Base-by-base conservation (phyloP, 2,329 filamentous ascomycete genomes). In the Pestalotiopsis sp. region DNA sequence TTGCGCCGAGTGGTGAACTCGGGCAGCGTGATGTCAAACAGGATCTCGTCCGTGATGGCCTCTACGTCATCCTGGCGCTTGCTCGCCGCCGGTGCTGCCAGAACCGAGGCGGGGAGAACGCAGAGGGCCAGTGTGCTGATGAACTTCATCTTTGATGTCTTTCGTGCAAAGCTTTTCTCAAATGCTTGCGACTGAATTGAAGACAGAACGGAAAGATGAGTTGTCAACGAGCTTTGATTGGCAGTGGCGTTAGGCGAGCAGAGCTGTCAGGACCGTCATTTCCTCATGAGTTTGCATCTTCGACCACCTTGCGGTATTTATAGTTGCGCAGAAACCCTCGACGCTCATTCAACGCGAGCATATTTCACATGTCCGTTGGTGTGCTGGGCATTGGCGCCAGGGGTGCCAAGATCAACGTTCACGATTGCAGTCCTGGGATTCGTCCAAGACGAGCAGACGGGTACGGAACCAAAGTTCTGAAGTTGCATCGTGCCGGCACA, bases 11-110 rank as follows among this genome's bases (percentile, higher is more conserved):
- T 57, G 2, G 79, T 78, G 72, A 89, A 89, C 0, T 76, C 58
- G 0, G 78, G 71, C 3, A 89, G 81, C 0, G 80, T 75, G 57
- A 80, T 74, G 61, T 69, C 73, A 78, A 86, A 88, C 66, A 87
- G 77, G 27, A 86, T 80, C 39, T 80, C 69, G 69, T 89, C 86
- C 1, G 84, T 86, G n/a, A 61, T 25, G 4, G 64, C 25, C n/a
- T 52, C 41, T 6, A 25, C 25, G 13, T 59, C 57, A 3, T 45
- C 38, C 17, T 41, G 59, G 11, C 41, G 38, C 38, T 25, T 31
- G n/a, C 4, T n/a, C 38, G 7, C 25, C 20, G 38, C 41, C 12
- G 61, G 61, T 23, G 38, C 61, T 13, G 61, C 61, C 36, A 64
- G 39, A 7, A 20, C 61, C 12, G 38, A 20, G 20, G 61, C 41